Evolutionary conservation across 2,329 filamentous ascomycete genomes (phyloP).

Genomic region (Fusarium penzigii): DNA sequence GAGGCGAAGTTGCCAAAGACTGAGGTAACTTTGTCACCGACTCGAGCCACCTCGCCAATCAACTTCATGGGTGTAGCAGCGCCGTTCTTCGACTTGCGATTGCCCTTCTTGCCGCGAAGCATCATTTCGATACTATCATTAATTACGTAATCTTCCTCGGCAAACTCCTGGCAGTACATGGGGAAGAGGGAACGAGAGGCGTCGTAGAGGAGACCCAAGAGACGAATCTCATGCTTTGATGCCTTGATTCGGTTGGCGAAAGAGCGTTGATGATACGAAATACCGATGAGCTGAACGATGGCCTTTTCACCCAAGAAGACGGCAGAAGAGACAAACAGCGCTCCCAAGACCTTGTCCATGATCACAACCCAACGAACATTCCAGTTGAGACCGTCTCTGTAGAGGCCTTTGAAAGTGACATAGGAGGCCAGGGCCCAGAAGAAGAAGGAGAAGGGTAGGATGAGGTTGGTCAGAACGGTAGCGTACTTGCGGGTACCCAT

Average conservation of each 20-base stretch:
- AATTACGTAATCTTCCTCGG: slow-evolving; percentile 89
- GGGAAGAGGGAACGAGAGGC: slow-evolving; percentile 88
- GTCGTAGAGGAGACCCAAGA: slow-evolving; percentile 85
- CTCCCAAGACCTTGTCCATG: slow-evolving; percentile 65
- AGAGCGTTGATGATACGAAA: slow-evolving; percentile 82
- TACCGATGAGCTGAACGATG: slow-evolving; percentile 79
- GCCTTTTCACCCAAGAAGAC: slow-evolving; percentile 77
- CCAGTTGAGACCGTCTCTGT: slow-evolving; percentile 34
- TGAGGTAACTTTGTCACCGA: slow-evolving; percentile 92
- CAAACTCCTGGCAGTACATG: slow-evolving; percentile 87
- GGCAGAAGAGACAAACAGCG: slow-evolving; percentile 66
- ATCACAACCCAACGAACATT: slow-evolving; percentile 55
- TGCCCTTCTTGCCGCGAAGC: slow-evolving; percentile 56
- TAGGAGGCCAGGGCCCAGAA: slow-evolving; percentile 67
- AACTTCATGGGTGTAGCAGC: slow-evolving; percentile 76
- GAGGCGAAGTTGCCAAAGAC: slow-evolving; percentile 91
- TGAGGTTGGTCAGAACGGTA: slow-evolving; percentile 62
- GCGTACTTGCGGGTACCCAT: slow-evolving; percentile 72
- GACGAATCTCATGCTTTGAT: slow-evolving; percentile 81
- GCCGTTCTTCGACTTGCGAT: slow-evolving; percentile 51
- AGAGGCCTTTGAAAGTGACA: slow-evolving; percentile 62
- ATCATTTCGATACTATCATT: slow-evolving; percentile 77
- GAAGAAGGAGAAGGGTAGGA: slow-evolving; percentile 67
- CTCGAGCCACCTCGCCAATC: slow-evolving; percentile 73
- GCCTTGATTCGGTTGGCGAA: slow-evolving; percentile 83